Conservation (phyloP, 2,329 filamentous ascomycete genomes). For the Sporothrix globosa region DNA sequence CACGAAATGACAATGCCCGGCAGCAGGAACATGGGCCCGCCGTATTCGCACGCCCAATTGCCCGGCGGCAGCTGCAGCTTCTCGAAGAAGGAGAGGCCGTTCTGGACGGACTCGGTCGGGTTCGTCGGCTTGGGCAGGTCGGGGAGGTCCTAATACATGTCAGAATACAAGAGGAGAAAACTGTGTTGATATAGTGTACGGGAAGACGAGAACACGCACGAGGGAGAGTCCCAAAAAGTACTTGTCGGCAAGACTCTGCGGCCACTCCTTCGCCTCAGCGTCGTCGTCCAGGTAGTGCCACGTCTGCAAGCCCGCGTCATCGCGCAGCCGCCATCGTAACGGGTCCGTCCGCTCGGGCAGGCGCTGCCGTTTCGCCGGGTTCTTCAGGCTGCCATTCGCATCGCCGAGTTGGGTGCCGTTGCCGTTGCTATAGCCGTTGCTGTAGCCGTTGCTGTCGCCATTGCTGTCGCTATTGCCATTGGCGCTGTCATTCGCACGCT, state of each 20-base stretch:
- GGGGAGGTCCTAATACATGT: slow-evolving; percentile 65
- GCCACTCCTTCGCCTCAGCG: slow-evolving; percentile 73
- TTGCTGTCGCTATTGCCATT: background rate
- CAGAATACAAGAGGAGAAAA: slow-evolving; percentile 36
- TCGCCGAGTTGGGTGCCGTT: slow-evolving; percentile 36
- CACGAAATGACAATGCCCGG: slow-evolving; percentile 83
- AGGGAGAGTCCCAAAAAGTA: slow-evolving; percentile 80
- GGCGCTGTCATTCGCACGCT: slow-evolving; percentile 47
- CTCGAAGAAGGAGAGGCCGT: slow-evolving; percentile 86
- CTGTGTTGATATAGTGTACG: background rate
- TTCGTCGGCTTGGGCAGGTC: slow-evolving; percentile 70
- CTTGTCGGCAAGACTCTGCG: slow-evolving; percentile 86
- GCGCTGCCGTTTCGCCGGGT: slow-evolving; percentile 13
- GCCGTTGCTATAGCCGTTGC: slow-evolving; percentile 40
- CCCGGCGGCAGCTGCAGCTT: slow-evolving; percentile 85
- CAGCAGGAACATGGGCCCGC: slow-evolving; percentile 93
- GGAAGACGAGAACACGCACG: slow-evolving; percentile 50
- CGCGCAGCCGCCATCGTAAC: slow-evolving; percentile 79
- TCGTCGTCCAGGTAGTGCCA: slow-evolving; percentile 89
- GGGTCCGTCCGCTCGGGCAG: slow-evolving; percentile 68
- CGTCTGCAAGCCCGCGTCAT: slow-evolving; percentile 83
- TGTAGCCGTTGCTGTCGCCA: slow-evolving; percentile 35
- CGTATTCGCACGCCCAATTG: slow-evolving; percentile 97
- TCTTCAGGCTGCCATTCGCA: background rate
- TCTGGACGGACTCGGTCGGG: slow-evolving; percentile 75